Percentiles rank a stretch among this genome's conserved stretches.
Conservation (phyloP, 2,329 filamentous ascomycete genomes). For the Ophiostoma montium region DNA sequence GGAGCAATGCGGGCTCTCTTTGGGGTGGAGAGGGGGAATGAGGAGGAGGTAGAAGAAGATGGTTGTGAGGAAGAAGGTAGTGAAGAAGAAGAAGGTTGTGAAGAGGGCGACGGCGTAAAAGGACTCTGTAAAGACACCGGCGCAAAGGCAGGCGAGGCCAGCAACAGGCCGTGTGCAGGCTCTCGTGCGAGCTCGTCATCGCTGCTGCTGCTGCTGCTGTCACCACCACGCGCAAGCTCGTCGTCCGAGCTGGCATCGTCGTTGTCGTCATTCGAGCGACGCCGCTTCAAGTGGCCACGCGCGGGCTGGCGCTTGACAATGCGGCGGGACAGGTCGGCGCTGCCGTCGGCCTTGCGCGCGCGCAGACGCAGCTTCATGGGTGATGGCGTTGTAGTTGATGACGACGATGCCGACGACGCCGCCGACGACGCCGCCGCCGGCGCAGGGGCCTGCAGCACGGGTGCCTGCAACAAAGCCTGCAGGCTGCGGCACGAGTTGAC, state of each 20-base stretch:
- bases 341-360: slow-evolving; percentile 20
- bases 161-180: no score
- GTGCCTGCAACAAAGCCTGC: slow-evolving; percentile 38
- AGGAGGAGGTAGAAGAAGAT: slow-evolving; percentile 7
- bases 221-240: no score
- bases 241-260: slow-evolving; percentile 13
- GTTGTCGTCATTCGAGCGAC: slow-evolving; percentile 32
- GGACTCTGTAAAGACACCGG: no score
- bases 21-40: slow-evolving; percentile 35
- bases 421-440: no score
- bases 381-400: no score
- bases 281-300: slow-evolving; percentile 39
- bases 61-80: not conserved
- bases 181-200: no score
- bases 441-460: not conserved
- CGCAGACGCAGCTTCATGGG: slow-evolving; percentile 43
- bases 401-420: no score
- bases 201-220: not conserved
- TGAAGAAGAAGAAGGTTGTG: not conserved
- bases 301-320: slow-evolving; percentile 35
- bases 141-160: no score
- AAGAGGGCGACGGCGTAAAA: no score
- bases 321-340: slow-evolving; percentile 22
- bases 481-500: slow-evolving; percentile 46
- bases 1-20: slow-evolving; percentile 48